phyloP scores from a whole-genome alignment of 352 stramenopile genomes.

The Phytophthora meadii region DNA sequence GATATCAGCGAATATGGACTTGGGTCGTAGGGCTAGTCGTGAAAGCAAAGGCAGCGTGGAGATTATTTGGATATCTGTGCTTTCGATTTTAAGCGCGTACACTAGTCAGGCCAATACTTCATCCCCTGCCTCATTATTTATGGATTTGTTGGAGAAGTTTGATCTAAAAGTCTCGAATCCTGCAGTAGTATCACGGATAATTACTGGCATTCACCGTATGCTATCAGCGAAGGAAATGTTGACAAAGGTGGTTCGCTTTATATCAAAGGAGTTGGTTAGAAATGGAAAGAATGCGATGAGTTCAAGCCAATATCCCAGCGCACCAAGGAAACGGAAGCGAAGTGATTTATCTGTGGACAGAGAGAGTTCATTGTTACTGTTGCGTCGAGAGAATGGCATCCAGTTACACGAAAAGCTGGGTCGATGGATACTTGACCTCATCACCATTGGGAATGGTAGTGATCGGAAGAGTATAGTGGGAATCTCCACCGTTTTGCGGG shows the following conservation, averaged over 20 bases:
- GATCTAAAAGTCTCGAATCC: constrained; percentile 23
- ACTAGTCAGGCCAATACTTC: constrained; percentile 27
- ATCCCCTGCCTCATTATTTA: constrained; percentile 30
- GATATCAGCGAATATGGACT: constrained; percentile 30
- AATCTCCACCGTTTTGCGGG: constrained; percentile 43
- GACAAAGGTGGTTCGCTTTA: constrained; percentile 30
- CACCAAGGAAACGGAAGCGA: constrained; percentile 37
- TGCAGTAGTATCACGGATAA: constrained; percentile 23
- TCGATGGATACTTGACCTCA: constrained; percentile 48
- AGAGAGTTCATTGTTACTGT: background rate
- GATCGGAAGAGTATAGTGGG: constrained; percentile 37
- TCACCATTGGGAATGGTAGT: constrained; percentile 45
- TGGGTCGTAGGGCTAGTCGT: constrained; percentile 4
- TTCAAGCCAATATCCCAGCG: constrained; percentile 17
- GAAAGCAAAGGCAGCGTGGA: constrained; percentile 22
- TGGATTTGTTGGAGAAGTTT: constrained; percentile 33
- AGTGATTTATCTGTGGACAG: constrained; percentile 10
- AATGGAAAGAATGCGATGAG: constrained; percentile 2
- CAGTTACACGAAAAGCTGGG: constrained; percentile 46
- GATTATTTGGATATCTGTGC: constrained; percentile 30
- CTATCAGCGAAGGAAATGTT: constrained; percentile 35
- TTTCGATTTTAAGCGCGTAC: constrained; percentile 41
- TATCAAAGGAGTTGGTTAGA: constrained; percentile 30
- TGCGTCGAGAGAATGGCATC: constrained; percentile 12
- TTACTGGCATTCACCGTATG: constrained; percentile 33